Base-by-base conservation (phyloP, 345 rosid species). In the Iberis pinnata region DNA sequence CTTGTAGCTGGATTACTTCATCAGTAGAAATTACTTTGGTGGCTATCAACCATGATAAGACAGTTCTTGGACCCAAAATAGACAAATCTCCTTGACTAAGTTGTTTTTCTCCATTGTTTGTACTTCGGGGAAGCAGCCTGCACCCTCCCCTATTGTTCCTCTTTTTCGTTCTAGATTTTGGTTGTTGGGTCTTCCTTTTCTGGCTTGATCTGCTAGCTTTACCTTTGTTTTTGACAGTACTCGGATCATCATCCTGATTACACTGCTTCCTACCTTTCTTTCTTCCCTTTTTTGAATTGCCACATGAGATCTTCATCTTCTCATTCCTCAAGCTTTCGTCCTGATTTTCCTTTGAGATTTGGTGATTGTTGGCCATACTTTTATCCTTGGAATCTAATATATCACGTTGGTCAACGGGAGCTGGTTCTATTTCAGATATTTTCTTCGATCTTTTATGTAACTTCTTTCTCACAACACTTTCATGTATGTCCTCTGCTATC, bases 1-100 rank as follows among this genome's bases (percentile, higher is more conserved):
- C 75, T 44, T 88, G 80, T 52, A 77, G 82, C 64, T 84, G 85
- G 64, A 90, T 80, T 50, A 82, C 83, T 60, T 86, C 98, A 52
- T 82, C 76, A 46, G 49, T 63, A 43, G 77, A 64, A 61, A 90
- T 73, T 59, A 70, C 78, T 52, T 82, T 80, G 50, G 75, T 26
- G 57, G 76, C 38, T 65, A 82, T 71, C 80, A 90, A 55, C 98
- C 94, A 86, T 31, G 87, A 79, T 55, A 90, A 70, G 42, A 90
- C 84, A 4, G 92, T 78, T 74, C 89, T 78, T 56, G 79, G 59
- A 65, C 79, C 79, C 53, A 65, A 50, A 41, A 45, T 52, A 43
- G 77, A 68, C 77, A 83, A 74, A 32, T 75, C 73, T 54, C 65
- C 70, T 53, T 73, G 77, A 27, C 32, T 49, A 43, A 51, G 43